phyloP scores from a whole-genome alignment of 345 rosid genomes.

The Pugionium cornutum region DNA sequence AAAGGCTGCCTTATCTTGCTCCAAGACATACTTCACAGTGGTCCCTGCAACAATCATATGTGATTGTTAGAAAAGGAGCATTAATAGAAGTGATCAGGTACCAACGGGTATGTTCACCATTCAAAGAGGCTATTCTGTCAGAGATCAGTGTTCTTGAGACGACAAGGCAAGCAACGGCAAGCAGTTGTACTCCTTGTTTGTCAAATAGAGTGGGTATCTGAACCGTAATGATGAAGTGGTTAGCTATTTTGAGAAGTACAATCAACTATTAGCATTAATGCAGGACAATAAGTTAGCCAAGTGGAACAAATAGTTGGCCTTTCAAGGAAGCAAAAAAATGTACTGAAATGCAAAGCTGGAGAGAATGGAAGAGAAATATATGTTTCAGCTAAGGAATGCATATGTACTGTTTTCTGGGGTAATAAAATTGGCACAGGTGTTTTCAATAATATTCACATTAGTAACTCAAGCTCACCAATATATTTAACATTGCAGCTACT shows the following conservation, averaged over 20 bases:
- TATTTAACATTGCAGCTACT: conserved; percentile 84
- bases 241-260: conserved; percentile 14
- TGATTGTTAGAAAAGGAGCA: conserved; percentile 11
- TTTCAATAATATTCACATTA: conserved; percentile 6
- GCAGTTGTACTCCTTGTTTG: conserved; percentile 89
- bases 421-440: background rate
- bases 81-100: conserved; percentile 15
- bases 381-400: conserved; percentile 7
- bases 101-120: conserved; percentile 52
- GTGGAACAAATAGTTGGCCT: conserved; percentile 9
- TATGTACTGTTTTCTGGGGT: background rate
- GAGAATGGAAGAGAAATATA: conserved; percentile 7
- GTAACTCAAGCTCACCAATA: conserved; percentile 62
- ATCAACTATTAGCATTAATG: conserved; percentile 7
- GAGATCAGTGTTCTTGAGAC: conserved; percentile 92
- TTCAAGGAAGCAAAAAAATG: conserved; percentile 24
- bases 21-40: conserved; percentile 91
- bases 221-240: conserved; percentile 33
- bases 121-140: conserved; percentile 93
- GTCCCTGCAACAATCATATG: conserved; percentile 61
- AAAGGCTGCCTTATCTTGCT: conserved; percentile 91
- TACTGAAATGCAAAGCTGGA: background rate
- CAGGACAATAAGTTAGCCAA: conserved; percentile 2
- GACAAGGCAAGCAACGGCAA: conserved; percentile 84
- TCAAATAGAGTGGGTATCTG: conserved; percentile 90